phyloP scores from a whole-genome alignment of 1,284 basidiomycete species.

The Pholiota adiposa region DNA sequence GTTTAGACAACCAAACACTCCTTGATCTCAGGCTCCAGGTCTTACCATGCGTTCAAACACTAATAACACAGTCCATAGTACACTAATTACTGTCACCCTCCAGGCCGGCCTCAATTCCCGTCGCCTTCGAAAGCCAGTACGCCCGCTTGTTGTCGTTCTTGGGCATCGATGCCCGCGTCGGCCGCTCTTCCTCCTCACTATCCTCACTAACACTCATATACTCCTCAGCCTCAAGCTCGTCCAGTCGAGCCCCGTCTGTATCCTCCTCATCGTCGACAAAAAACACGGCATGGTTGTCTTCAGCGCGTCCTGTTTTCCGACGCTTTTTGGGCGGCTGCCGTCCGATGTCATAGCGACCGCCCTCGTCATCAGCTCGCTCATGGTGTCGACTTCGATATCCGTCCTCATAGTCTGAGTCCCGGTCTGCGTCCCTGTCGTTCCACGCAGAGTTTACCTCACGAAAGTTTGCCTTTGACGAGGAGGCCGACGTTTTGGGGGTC shows the following conservation, averaged over 20 bases:
- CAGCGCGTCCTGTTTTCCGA: slow-evolving; percentile 39
- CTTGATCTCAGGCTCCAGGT: background rate
- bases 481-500: slow-evolving; percentile 2
- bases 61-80: background rate
- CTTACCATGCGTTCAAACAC: too few relatives aligned
- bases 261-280: slow-evolving; percentile 50
- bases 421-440: slow-evolving; percentile 16
- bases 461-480: slow-evolving; percentile 16
- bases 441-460: slow-evolving; percentile 20
- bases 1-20: slow-evolving; percentile 14
- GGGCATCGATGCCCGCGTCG: slow-evolving; percentile 12
- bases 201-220: slow-evolving; percentile 29
- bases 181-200: slow-evolving; percentile 15
- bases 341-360: slow-evolving; percentile 58
- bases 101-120: slow-evolving; percentile 26
- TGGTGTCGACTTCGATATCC: slow-evolving; percentile 24
- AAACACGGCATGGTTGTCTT: slow-evolving; percentile 49
- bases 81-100: slow-evolving; percentile 15
- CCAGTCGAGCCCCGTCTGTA: slow-evolving; percentile 20
- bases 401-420: slow-evolving; percentile 35
- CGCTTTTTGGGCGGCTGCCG: slow-evolving; percentile 52
- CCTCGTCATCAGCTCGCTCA: slow-evolving; percentile 40
- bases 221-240: slow-evolving; percentile 35
- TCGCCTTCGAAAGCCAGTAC: slow-evolving; percentile 53
- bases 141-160: slow-evolving; percentile 37